phyloP scores from a whole-genome alignment of 805 yeast genomes.

The Cyberlindnera amylophila region DNA sequence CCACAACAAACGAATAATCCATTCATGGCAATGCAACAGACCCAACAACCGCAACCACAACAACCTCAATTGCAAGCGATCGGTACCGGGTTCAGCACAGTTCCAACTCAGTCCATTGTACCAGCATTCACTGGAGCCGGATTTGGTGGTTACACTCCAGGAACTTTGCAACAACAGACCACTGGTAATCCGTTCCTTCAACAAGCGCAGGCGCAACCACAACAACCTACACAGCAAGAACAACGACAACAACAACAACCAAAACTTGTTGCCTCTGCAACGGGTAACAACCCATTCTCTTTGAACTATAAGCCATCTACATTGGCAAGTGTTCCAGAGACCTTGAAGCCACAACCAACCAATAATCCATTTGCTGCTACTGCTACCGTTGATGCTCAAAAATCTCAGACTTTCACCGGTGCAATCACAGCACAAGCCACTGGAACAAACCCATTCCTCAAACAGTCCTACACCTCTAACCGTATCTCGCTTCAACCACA shows the following conservation, averaged over 20 bases:
- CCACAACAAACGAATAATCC: conserved; percentile 23
- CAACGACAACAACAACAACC: conserved; percentile 9
- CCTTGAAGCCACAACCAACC: conserved; percentile 20
- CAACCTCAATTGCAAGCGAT: conserved; percentile 23
- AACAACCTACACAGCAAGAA: conserved; percentile 10
- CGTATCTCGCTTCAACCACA: conserved; percentile 31
- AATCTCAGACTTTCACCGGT: not conserved
- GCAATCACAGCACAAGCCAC: conserved; percentile 26
- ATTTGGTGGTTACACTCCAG: conserved; percentile 46
- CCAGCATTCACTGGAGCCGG: conserved; percentile 52
- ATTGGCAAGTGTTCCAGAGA: conserved; percentile 13
- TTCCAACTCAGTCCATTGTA: conserved; percentile 19
- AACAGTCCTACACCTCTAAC: conserved; percentile 23
- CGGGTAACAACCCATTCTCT: conserved; percentile 31
- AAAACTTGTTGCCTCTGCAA: conserved; percentile 16
- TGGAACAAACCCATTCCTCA: conserved; percentile 40
- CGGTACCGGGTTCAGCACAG: conserved; percentile 21
- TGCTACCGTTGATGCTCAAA: conserved; percentile 1
- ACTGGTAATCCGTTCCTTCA: conserved; percentile 37
- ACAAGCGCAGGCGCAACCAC: conserved; percentile 17
- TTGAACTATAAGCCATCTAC: conserved; percentile 17
- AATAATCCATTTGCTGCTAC: conserved; percentile 28
- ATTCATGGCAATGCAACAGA: conserved; percentile 17
- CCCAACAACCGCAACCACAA: conserved; percentile 7
- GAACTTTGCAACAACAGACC: conserved; percentile 16